Evolutionary conservation across 805 yeast genomes (phyloP), one percentile per base, ranked within the genome.

Genomic region (Pichia cephalocereana): DNA sequence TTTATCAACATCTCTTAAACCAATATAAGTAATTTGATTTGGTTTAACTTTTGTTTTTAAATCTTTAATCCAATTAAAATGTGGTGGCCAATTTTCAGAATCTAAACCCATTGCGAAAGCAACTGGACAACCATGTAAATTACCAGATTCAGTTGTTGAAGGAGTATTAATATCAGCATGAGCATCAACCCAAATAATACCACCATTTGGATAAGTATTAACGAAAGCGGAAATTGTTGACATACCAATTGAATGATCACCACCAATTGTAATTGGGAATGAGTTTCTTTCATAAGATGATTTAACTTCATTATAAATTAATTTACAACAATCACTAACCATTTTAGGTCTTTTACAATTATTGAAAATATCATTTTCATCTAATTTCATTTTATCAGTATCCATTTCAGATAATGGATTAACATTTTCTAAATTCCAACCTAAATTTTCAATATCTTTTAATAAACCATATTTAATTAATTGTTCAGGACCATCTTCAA

Each of bases 111-210:
- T 72, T 48, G 91, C 71, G 63, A 93, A 93, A 3, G 96, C 79
- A 36, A 91, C 88, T 2, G 99, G 99, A 65, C 97, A 90, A 7
- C 99, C 99, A 65, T 91, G 99, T 57, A 91, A 72, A 66, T 91
- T 93, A 40, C 98, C 98, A 8, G 91, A 80, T 30, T 76, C 83
- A 2, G 97, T 82, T 9, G 88, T 79, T 36, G 73, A 71, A 11
- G 96, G 86, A 1, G 97, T 84, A 71, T 93, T 93, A 63, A 93
- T 83, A 65, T 91, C 99, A 18, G 98, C 96, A 65, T 91, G 99
- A 0, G 99, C 99, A 68, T 91, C 99, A 57, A 91, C 83, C 99
- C 99, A 91, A 53, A 91, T 64, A 38, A 91, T 72, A 59, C 96
- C 89, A 28, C 96, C 88, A 57, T 90, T 88, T 18, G 96, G 96